phyloP scores from a whole-genome alignment of 1,284 basidiomycete genomes.

The Inonotus hispidus region DNA sequence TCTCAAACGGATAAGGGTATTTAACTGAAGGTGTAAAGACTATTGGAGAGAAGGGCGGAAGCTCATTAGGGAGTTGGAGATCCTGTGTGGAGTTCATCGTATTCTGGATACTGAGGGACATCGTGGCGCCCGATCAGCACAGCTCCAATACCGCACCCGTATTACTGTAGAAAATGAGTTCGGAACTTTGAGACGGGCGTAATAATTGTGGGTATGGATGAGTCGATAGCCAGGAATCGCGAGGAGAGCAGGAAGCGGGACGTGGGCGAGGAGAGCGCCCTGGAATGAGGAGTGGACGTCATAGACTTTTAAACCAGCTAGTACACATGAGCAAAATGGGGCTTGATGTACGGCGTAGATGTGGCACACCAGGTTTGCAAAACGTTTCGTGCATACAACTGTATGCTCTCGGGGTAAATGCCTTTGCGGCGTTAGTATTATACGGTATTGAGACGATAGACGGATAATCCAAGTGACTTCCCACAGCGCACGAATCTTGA shows the following conservation, averaged over 20 bases:
- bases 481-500: too few species aligned
- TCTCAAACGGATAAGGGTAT: conserved; percentile 19
- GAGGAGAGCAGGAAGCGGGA: background rate
- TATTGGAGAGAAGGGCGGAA: conserved; percentile 17
- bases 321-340: background rate
- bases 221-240: background rate
- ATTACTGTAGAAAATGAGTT: background rate
- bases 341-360: conserved; percentile 1
- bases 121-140: background rate
- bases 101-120: background rate
- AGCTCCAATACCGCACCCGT: background rate
- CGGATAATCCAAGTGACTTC: background rate
- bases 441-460: background rate
- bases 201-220: background rate
- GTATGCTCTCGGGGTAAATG: background rate
- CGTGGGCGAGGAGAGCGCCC: background rate
- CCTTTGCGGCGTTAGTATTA: background rate
- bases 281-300: background rate
- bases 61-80: background rate
- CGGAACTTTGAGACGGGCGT: background rate
- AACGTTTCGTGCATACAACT: background rate
- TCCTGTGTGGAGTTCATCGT: conserved; percentile 7
- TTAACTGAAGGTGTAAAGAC: conserved; percentile 3
- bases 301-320: background rate
- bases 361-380: background rate